phyloP scores from a whole-genome alignment of 257 asterid species.

The Capsicum pubescens region DNA sequence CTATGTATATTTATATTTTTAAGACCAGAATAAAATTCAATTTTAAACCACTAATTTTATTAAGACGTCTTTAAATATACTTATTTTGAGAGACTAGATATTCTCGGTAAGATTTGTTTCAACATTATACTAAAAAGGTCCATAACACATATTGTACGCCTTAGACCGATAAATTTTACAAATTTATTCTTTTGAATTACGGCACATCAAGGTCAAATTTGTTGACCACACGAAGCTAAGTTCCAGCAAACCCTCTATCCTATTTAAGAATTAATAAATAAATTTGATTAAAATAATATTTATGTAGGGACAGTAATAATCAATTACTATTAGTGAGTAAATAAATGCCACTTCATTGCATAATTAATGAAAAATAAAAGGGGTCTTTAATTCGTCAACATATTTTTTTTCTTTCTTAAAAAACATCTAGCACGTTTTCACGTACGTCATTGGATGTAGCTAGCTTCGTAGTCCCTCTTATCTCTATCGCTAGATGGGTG shows the following conservation, averaged over 20 bases:
- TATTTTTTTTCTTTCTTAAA: background rate
- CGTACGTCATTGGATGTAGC: too few relatives aligned
- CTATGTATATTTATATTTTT: too few relatives aligned
- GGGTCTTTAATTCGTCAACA: background rate
- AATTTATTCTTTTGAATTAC: background rate
- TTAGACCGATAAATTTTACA: background rate
- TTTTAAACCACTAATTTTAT: too few relatives aligned
- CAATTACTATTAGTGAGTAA: background rate
- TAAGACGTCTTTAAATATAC: background rate
- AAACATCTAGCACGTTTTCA: background rate
- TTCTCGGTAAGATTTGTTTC: background rate
- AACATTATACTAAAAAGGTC: background rate
- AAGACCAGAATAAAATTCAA: too few relatives aligned
- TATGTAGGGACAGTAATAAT: constrained; percentile 9
- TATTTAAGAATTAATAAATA: background rate
- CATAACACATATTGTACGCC: background rate
- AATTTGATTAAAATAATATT: background rate
- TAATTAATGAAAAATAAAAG: background rate
- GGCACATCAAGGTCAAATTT: background rate
- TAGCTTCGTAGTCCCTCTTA: background rate
- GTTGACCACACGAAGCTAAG: background rate
- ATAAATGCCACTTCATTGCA: constrained; percentile 14
- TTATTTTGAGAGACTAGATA: background rate
- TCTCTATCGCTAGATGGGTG: too few relatives aligned
- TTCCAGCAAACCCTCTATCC: background rate